Percentiles rank a stretch among this genome's conserved stretches.
phyloP scores from a whole-genome alignment of 306 rosid species.

The Casuarina cunninghamiana region DNA sequence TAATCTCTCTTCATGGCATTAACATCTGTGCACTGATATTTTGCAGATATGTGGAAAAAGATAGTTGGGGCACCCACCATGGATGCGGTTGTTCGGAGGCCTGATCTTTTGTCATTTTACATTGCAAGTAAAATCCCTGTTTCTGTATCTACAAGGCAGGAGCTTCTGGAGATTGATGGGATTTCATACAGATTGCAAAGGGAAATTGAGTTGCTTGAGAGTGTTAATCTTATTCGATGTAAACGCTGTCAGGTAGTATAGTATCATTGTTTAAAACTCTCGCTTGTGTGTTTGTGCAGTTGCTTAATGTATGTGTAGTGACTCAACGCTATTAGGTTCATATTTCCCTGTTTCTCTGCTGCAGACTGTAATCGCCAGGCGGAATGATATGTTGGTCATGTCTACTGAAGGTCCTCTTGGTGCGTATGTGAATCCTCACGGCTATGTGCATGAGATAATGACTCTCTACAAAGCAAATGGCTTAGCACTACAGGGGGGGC shows the following conservation, averaged over 20 bases:
- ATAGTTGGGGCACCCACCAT: constrained; percentile 73
- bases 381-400: constrained; percentile 96
- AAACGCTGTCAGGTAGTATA: constrained; percentile 69
- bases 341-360: constrained; percentile 26
- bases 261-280: constrained; percentile 21
- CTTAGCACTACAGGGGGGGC: constrained; percentile 60
- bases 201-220: constrained; percentile 88
- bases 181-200: constrained; percentile 84
- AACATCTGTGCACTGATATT: constrained; percentile 20
- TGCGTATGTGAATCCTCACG: constrained; percentile 80
- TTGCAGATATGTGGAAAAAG: constrained; percentile 90
- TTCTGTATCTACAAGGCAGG: constrained; percentile 93
- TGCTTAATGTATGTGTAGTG: neutral
- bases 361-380: constrained; percentile 76
- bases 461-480: constrained; percentile 77
- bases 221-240: constrained; percentile 73
- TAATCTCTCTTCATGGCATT: constrained; percentile 6
- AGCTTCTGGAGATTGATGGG: constrained; percentile 89
- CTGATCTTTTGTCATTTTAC: constrained; percentile 75
- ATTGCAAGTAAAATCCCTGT: constrained; percentile 97
- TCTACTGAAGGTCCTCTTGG: constrained; percentile 96
- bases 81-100: constrained; percentile 81
- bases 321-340: neutral
- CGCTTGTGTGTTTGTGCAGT: neutral
- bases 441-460: constrained; percentile 82